Evolutionary conservation across 441 rosid species (phyloP).

Genomic region (Croton laevigatus): DNA sequence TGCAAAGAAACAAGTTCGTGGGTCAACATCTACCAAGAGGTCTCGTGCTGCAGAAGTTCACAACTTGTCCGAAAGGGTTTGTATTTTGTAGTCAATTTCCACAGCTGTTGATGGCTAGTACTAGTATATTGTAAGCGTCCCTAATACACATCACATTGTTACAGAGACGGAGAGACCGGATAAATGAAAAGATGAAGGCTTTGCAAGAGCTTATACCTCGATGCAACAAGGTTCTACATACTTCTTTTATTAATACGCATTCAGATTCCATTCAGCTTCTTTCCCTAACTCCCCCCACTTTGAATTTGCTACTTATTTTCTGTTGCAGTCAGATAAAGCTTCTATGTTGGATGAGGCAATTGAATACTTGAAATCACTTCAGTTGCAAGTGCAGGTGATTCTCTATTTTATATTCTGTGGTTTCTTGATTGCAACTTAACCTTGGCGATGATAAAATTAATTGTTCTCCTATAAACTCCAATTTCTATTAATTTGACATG

Average conservation of each 20-base stretch:
- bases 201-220: conserved; percentile 89
- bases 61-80: conserved; percentile 90
- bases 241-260: not conserved
- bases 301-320: conserved; percentile 15
- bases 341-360: conserved; percentile 96
- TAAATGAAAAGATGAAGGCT: conserved; percentile 81
- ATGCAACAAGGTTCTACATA: conserved; percentile 63
- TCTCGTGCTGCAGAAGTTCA: conserved; percentile 96
- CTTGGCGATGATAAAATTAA: not conserved
- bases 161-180: conserved; percentile 83
- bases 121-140: conserved; percentile 21
- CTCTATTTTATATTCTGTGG: conserved; percentile 2
- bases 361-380: conserved; percentile 70
- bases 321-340: conserved; percentile 80
- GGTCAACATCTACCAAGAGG: conserved; percentile 69
- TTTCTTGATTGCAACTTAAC: not conserved
- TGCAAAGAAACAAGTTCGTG: conserved; percentile 49
- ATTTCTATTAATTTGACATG: too few species aligned
- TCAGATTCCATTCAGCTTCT: not conserved
- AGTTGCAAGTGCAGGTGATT: conserved; percentile 73
- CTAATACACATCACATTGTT: conserved; percentile 1
- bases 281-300: not conserved
- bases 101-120: not conserved
- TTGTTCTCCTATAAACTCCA: too few species aligned
- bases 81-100: conserved; percentile 12